Evolutionary conservation across 495 filamentous ascomycete genomes (phyloP).

Genomic region (Penicillium coprophilum): DNA sequence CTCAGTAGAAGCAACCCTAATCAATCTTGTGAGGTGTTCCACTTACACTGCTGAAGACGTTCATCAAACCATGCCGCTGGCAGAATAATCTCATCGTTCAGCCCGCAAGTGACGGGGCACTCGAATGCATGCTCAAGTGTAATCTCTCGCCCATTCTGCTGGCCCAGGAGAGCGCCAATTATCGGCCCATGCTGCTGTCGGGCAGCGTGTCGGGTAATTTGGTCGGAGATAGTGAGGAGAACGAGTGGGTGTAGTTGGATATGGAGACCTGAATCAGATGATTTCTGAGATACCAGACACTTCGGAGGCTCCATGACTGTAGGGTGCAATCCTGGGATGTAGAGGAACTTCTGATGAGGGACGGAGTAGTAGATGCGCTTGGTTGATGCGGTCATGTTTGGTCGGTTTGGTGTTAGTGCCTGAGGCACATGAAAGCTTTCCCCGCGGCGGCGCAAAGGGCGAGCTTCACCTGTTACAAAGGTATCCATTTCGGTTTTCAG

Average conservation of each 20-base stretch:
- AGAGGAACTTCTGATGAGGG: neutral
- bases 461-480: neutral
- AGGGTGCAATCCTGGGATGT: conserved; percentile 2
- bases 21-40: neutral
- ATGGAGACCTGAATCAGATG: conserved; percentile 75
- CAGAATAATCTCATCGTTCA: conserved; percentile 53
- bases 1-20: neutral
- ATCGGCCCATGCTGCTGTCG: conserved; percentile 72
- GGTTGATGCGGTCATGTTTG: conserved; percentile 26
- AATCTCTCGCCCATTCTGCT: conserved; percentile 85
- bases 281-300: conserved; percentile 61
- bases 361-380: conserved; percentile 7
- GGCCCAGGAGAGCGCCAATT: conserved; percentile 82
- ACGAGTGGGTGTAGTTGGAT: conserved; percentile 91
- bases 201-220: conserved; percentile 85
- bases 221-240: conserved; percentile 94
- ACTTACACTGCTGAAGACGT: conserved; percentile 80
- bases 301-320: conserved; percentile 37
- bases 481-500: neutral
- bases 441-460: conserved; percentile 8
- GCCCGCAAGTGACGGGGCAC: conserved; percentile 52
- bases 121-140: conserved; percentile 93
- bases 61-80: conserved; percentile 73
- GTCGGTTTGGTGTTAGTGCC: conserved; percentile 13
- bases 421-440: conserved; percentile 17